Conservation (phyloP, 2,329 filamentous ascomycete species). For the Neonectria magnoliae region DNA sequence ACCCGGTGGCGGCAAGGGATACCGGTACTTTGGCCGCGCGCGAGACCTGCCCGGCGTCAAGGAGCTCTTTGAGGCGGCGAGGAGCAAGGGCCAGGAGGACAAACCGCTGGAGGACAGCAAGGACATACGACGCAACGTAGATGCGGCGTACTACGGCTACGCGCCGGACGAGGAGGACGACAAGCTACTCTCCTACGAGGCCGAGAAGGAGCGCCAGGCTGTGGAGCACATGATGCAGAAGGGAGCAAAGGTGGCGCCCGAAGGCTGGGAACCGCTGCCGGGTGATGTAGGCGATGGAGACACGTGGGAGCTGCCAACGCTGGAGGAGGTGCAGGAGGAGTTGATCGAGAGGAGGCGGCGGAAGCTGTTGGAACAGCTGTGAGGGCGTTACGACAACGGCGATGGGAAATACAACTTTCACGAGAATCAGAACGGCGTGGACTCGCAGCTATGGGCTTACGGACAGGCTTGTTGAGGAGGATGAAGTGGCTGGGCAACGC, state of each 20-base stretch:
- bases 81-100: conserved; percentile 64
- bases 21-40: conserved; percentile 93
- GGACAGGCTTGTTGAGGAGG: neutral
- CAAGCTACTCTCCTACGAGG: conserved; percentile 81
- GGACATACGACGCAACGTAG: conserved; percentile 79
- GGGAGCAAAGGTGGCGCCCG: conserved; percentile 65
- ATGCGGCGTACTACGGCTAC: conserved; percentile 96
- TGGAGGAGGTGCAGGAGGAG: conserved; percentile 95
- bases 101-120: conserved; percentile 74
- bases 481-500: neutral
- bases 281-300: conserved; percentile 87
- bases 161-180: conserved; percentile 92
- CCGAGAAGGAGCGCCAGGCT: conserved; percentile 83
- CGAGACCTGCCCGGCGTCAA: conserved; percentile 93
- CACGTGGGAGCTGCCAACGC: conserved; percentile 83
- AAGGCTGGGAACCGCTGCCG: conserved; percentile 85
- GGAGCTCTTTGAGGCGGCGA: conserved; percentile 88
- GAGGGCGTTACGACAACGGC: conserved; percentile 18
- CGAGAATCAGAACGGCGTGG: neutral
- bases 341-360: conserved; percentile 85
- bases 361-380: conserved; percentile 85
- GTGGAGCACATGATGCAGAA: conserved; percentile 72
- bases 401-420: neutral
- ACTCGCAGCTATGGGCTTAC: neutral
- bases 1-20: conserved; percentile 82